These are phyloP conservation scores for Neoconidiobolus thromboides DNA, from an alignment of 371 early-diverging fungal species.

Conservation along the genomic window DNA sequence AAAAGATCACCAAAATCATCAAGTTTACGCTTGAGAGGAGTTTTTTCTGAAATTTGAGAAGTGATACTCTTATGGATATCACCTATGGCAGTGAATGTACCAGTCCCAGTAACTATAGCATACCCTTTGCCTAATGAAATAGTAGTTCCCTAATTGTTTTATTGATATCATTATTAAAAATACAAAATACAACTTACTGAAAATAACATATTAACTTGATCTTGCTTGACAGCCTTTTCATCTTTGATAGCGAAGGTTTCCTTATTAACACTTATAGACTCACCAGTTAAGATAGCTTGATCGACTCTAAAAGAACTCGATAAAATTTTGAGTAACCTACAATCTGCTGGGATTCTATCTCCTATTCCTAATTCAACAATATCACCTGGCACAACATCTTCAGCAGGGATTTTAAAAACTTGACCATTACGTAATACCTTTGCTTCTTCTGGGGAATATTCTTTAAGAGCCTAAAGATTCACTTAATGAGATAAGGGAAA, in stretches of 20 bases:
- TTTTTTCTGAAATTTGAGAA: conserved; percentile 69
- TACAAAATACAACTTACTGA: conserved; percentile 16
- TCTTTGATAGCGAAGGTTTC: conserved; percentile 36
- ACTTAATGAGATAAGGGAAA: background rate
- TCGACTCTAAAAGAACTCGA: conserved; percentile 77
- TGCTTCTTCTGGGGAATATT: conserved; percentile 90
- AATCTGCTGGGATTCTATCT: conserved; percentile 92
- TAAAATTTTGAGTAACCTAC: conserved; percentile 53
- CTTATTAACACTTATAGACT: conserved; percentile 84
- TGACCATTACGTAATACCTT: conserved; percentile 66
- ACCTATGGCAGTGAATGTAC: conserved; percentile 78
- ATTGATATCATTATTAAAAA: background rate
- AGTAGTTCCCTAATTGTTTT: conserved; percentile 47
- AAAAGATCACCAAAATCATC: conserved; percentile 94
- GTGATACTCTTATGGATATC: conserved; percentile 77
- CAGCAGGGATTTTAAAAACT: conserved; percentile 40
- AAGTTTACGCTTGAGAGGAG: conserved; percentile 82
- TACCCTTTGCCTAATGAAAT: conserved; percentile 79
- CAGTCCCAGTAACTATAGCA: conserved; percentile 79
- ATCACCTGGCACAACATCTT: conserved; percentile 91
- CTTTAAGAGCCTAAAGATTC: conserved; percentile 49
- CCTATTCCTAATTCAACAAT: conserved; percentile 78
- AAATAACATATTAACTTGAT: conserved; percentile 86
- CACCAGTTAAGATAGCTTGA: conserved; percentile 93
- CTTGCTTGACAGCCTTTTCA: conserved; percentile 73